phyloP scores from a whole-genome alignment of 129 eudicot species.

The Chrysanthemum seticuspe region DNA sequence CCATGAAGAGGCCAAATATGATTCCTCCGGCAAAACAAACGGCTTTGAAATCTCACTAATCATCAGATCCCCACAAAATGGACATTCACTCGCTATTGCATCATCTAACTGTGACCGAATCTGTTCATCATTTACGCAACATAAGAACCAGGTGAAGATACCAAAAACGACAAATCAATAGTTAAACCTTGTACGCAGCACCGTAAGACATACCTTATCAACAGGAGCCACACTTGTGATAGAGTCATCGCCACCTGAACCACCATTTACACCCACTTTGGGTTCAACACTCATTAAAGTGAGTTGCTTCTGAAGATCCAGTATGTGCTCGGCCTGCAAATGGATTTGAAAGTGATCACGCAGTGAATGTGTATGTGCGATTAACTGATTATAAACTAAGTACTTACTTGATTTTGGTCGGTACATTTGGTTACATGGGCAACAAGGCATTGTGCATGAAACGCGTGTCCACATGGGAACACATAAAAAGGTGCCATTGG shows the following conservation, averaged over 20 bases:
- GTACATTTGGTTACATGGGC: conserved; percentile 87
- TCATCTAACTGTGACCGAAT: conserved; percentile 88
- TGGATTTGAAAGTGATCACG: neutral
- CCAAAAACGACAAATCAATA: neutral
- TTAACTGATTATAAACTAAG: neutral
- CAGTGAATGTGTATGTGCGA: neutral
- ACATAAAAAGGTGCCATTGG: conserved; percentile 96
- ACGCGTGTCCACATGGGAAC: conserved; percentile 94
- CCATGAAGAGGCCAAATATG: conserved; percentile 71
- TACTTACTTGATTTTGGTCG: conserved; percentile 69
- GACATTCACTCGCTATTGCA: conserved; percentile 94
- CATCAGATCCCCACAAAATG: conserved; percentile 96
- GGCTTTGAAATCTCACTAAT: conserved; percentile 84
- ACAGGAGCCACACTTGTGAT: conserved; percentile 59
- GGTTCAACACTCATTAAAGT: conserved; percentile 68
- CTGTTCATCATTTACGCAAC: conserved; percentile 35
- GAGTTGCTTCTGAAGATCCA: conserved; percentile 95
- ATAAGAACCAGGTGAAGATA: neutral
- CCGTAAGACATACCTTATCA: conserved; percentile 57
- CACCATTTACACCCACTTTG: conserved; percentile 53
- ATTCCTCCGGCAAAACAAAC: conserved; percentile 69
- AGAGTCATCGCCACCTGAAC: conserved; percentile 50
- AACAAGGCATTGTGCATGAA: conserved; percentile 90
- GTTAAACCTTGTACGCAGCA: neutral
- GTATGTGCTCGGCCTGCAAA: conserved; percentile 84